phyloP scores from a whole-genome alignment of 495 filamentous ascomycete genomes.

The Penicillium tannophilum region DNA sequence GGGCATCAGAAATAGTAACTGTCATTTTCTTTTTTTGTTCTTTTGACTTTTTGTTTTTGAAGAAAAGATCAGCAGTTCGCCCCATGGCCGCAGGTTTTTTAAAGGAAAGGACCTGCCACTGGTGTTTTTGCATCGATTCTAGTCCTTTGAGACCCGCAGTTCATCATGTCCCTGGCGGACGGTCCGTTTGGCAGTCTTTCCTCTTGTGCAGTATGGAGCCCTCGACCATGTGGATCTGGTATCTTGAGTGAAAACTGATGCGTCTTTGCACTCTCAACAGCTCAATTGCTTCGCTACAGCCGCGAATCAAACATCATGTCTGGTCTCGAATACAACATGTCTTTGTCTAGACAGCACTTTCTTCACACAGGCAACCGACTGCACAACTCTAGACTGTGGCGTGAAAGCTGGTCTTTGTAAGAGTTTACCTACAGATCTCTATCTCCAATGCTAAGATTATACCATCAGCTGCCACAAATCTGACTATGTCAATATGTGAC shows the following conservation, averaged over 20 bases:
- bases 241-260: neutral
- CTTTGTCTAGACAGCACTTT: slow-evolving; percentile 11
- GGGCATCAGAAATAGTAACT: neutral
- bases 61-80: neutral
- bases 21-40: neutral
- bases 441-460: neutral
- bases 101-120: neutral
- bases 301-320: slow-evolving; percentile 8
- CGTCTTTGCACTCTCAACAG: neutral
- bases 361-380: slow-evolving; percentile 16
- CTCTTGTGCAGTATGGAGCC: slow-evolving; percentile 12
- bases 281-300: slow-evolving; percentile 5
- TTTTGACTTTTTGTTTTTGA: neutral
- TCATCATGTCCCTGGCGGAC: slow-evolving; percentile 4
- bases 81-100: neutral
- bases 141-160: neutral
- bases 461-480: slow-evolving; percentile 22
- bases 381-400: slow-evolving; percentile 14
- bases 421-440: neutral
- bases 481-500: slow-evolving; percentile 21
- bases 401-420: slow-evolving; percentile 17
- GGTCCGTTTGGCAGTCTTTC: slow-evolving; percentile 4
- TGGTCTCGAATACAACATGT: slow-evolving; percentile 11
- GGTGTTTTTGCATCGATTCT: neutral
- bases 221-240: neutral